phyloP scores from a whole-genome alignment of 352 stramenopile species.

The Globisporangium splendens region DNA sequence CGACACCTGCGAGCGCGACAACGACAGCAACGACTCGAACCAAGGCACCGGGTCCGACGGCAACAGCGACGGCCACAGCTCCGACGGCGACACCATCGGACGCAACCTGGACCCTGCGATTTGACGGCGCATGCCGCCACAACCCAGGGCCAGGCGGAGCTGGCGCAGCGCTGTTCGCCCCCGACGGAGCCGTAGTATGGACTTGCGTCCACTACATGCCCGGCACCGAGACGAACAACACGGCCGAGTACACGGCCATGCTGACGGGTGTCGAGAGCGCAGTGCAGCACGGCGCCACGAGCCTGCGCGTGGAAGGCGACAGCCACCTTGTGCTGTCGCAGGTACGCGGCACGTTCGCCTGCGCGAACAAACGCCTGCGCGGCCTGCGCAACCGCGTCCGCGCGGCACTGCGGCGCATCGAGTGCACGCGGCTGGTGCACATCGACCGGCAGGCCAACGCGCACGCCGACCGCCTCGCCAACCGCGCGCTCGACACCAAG shows the following conservation, averaged over 20 bases:
- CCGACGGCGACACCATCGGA: too few relatives aligned
- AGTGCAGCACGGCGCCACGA: slow-evolving; percentile 2
- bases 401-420: not conserved
- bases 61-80: too few relatives aligned
- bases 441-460: slow-evolving; percentile 21
- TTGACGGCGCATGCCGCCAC: not conserved
- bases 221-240: slow-evolving; percentile 22
- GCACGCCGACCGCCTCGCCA: slow-evolving; percentile 17
- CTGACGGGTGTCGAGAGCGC: slow-evolving; percentile 14
- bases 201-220: slow-evolving; percentile 3
- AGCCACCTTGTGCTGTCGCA: slow-evolving; percentile 1
- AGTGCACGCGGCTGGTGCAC: slow-evolving; percentile 6
- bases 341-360: slow-evolving; percentile 1
- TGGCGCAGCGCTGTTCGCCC: slow-evolving; percentile 13
- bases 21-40: too few relatives aligned
- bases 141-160: slow-evolving; percentile 11
- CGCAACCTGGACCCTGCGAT: slow-evolving; percentile 16
- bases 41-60: too few relatives aligned
- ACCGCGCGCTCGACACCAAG: not conserved
- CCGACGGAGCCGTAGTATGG: not conserved
- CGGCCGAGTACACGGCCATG: slow-evolving; percentile 21
- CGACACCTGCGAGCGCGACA: too few relatives aligned
- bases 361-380: too few relatives aligned
- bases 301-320: slow-evolving; percentile 7
- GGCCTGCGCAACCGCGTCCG: too few relatives aligned